phyloP scores from a whole-genome alignment of 306 rosid genomes.

The Prunus fruticosa region DNA sequence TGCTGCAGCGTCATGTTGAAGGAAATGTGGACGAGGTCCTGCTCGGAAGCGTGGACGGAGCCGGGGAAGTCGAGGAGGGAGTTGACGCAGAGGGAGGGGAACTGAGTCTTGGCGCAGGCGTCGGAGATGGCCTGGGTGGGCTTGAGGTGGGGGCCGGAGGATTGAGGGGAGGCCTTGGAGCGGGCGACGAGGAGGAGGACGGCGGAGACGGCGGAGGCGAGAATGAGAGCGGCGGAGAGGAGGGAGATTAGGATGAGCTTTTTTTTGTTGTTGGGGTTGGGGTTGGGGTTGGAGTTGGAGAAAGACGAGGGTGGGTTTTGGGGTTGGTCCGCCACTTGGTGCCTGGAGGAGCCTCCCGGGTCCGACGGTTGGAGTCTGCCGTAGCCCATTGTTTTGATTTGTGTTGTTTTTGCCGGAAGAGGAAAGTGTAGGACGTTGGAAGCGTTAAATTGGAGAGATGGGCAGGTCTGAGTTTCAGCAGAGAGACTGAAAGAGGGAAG shows the following conservation, averaged over 20 bases:
- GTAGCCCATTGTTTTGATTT: constrained; percentile 42
- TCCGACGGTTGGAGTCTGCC: constrained; percentile 44
- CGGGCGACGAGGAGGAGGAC: constrained; percentile 20
- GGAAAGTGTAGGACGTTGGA: neutral
- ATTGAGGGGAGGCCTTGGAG: neutral
- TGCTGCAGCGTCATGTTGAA: constrained; percentile 79
- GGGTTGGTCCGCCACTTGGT: neutral
- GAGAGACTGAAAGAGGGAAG: too few relatives aligned
- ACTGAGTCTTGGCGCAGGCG: constrained; percentile 61
- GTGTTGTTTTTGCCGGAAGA: neutral
- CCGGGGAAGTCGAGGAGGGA: constrained; percentile 75
- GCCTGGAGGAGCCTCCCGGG: constrained; percentile 16
- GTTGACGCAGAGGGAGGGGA: constrained; percentile 59
- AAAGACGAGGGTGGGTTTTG: neutral
- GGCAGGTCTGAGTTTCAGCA: neutral
- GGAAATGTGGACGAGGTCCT: constrained; percentile 82
- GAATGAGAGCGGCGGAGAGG: constrained; percentile 40
- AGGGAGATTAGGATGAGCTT: constrained; percentile 43
- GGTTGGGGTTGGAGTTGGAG: neutral
- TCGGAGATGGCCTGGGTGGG: constrained; percentile 76
- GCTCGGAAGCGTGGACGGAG: constrained; percentile 53
- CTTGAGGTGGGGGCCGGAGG: constrained; percentile 20
- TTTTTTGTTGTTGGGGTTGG: constrained; percentile 4
- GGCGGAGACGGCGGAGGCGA: constrained; percentile 62
- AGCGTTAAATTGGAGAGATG: neutral